Conservation (phyloP, 768 basidiomycete genomes). For the Serendipita sp. region DNA sequence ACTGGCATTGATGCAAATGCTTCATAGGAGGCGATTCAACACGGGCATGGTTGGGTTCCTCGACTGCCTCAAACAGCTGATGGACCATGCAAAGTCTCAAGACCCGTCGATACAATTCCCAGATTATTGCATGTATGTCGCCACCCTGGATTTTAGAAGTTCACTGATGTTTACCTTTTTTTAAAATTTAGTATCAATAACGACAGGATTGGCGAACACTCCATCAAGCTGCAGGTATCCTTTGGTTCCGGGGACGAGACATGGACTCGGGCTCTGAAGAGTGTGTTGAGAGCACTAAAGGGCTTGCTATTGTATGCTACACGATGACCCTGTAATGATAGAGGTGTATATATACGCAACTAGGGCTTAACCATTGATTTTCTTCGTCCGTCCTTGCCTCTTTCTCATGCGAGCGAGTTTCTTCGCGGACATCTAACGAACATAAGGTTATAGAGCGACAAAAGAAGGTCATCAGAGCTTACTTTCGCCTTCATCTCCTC, state of each 20-base stretch:
- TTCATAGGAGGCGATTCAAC: conserved; percentile 93
- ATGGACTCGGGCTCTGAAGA: conserved; percentile 87
- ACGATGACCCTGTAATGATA: neutral
- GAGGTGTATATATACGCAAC: neutral
- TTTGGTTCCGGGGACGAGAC: conserved; percentile 59
- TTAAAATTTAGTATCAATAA: conserved; percentile 48
- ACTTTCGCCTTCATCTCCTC: conserved; percentile 34
- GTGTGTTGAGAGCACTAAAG: conserved; percentile 78
- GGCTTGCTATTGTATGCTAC: conserved; percentile 36
- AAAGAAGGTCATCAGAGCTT: conserved; percentile 18
- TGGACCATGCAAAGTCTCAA: conserved; percentile 67
- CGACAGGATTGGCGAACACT: conserved; percentile 91
- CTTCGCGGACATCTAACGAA: neutral
- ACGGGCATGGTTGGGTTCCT: conserved; percentile 91
- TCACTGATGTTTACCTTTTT: neutral
- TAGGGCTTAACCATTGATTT: neutral
- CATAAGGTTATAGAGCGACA: neutral
- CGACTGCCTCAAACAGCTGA: conserved; percentile 82
- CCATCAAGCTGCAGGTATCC: conserved; percentile 80
- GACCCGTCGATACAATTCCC: conserved; percentile 63
- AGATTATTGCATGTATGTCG: conserved; percentile 50
- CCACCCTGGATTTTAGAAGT: conserved; percentile 1
- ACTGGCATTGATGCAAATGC: conserved; percentile 65
- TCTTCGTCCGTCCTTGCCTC: neutral
- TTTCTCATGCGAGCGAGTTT: neutral